Evolutionary conservation across 2,329 filamentous ascomycete genomes (phyloP), one percentile per base, ranked within the genome.

Genomic region (Fusarium sp.): DNA sequence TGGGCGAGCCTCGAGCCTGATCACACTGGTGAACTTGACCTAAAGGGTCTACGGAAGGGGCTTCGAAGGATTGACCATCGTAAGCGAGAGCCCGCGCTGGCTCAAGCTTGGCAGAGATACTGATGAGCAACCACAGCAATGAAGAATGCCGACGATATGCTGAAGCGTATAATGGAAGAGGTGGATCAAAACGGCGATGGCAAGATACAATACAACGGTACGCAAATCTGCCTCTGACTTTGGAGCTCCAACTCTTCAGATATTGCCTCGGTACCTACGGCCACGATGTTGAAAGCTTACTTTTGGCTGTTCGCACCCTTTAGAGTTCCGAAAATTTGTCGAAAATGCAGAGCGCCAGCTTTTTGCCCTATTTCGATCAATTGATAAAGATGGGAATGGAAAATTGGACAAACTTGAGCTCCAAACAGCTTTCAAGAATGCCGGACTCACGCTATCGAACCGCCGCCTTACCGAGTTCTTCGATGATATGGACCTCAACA

Each of bases 251-350:
- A 26, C 41, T 45, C 48, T 58, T 63, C 67, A 68, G 66, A 75
- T 66, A 51, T 67, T 74, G 60, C 65, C 62, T 74, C 60, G 68
- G 68, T 41, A 63, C 36, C 61, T 50, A 51, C 50, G 58, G 34
- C 48, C 55, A 42, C 60, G 61, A 67, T 45, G 48, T 47, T 48
- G 57, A 62, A 70, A 61, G 65, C 76, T 78, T 70, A 78, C 77
- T 65, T 63, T 64, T 64, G 58, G 50, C 60, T 54, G 55, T 48
- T 52, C 39, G 54, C 55, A 48, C 45, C 66, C 39, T 62, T 51
- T 74, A 96, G 96, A 99, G 85, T 99, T 99, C 80, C 92, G 92
- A 74, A 88, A 87, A 47, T 98, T 98, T 80, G 94, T 98, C 79
- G 90, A 95, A 78, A 89, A 93, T 67, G 95, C 96, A 47, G 96